A percentile compares a stretch with the other conserved stretches of the same genome.
Conservation (phyloP, 345 rosid species). For the Pugionium cornutum region DNA sequence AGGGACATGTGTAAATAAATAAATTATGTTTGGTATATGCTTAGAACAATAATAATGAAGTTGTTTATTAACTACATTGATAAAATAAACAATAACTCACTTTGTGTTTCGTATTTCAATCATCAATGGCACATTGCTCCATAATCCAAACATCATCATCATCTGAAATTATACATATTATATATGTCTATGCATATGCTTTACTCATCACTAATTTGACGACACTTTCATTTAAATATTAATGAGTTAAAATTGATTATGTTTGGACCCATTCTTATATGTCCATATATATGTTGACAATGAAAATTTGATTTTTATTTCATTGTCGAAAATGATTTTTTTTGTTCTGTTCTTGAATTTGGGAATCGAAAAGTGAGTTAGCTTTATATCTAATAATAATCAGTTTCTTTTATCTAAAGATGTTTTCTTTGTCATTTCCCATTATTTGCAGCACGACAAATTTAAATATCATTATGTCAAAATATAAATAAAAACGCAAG, state of each 20-base stretch:
- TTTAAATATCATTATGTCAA: neutral
- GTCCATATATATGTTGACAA: slow-evolving; percentile 42
- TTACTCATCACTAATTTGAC: slow-evolving; percentile 23
- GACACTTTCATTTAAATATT: slow-evolving; percentile 24
- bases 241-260: slow-evolving; percentile 14
- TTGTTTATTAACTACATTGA: too few species aligned
- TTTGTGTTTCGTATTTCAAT: slow-evolving; percentile 45
- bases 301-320: neutral
- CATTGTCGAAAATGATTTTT: slow-evolving; percentile 10
- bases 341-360: slow-evolving; percentile 35
- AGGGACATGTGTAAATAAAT: neutral
- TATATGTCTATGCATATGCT: neutral
- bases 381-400: slow-evolving; percentile 34
- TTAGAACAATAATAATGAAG: slow-evolving; percentile 34
- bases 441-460: slow-evolving; percentile 23
- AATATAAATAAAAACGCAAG: neutral
- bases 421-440: slow-evolving; percentile 40
- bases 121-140: slow-evolving; percentile 51
- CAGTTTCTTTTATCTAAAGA: slow-evolving; percentile 30
- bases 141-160: slow-evolving; percentile 36
- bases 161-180: slow-evolving; percentile 4
- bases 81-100: neutral
- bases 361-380: slow-evolving; percentile 22
- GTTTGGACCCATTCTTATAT: slow-evolving; percentile 45
- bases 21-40: slow-evolving; percentile 41